Conservation (phyloP, 2,329 filamentous ascomycete species). For the Cladosporium sp. region DNA sequence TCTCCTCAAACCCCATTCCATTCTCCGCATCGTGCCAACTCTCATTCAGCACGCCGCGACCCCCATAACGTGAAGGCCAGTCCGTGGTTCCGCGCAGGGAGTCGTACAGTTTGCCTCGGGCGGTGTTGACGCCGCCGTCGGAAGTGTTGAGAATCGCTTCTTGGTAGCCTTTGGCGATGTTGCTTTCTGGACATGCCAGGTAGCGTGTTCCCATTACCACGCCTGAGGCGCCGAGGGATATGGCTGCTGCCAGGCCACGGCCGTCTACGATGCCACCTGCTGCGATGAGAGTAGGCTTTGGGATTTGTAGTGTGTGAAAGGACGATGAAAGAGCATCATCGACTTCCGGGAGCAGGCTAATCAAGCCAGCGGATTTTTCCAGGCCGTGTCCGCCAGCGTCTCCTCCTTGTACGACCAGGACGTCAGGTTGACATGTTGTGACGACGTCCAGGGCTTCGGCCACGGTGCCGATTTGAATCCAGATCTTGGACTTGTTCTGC, state of each 20-base stretch:
- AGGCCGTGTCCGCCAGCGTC: slow-evolving; percentile 64
- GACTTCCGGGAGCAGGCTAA: slow-evolving; percentile 56
- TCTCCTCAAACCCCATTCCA: slow-evolving; percentile 41
- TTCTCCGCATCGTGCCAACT: slow-evolving; percentile 41
- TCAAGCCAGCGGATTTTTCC: slow-evolving; percentile 48
- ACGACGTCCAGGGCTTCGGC: slow-evolving; percentile 49
- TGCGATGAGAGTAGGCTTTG: slow-evolving; percentile 43
- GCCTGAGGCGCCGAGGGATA: slow-evolving; percentile 50
- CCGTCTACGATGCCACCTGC: slow-evolving; percentile 58
- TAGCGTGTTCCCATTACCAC: slow-evolving; percentile 61
- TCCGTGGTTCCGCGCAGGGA: slow-evolving; percentile 50
- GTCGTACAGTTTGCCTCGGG: slow-evolving; percentile 49
- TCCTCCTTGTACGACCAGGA: slow-evolving; percentile 57
- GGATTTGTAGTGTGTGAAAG: slow-evolving; percentile 13
- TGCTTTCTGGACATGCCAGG: slow-evolving; percentile 48
- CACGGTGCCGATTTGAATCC: slow-evolving; percentile 60
- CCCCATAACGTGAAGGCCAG: slow-evolving; percentile 57
- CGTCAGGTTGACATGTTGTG: slow-evolving; percentile 48
- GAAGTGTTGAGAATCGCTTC: slow-evolving; percentile 41
- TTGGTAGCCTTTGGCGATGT: slow-evolving; percentile 44
- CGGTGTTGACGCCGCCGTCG: slow-evolving; percentile 50
- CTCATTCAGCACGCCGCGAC: slow-evolving; percentile 53
- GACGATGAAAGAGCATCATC: slow-evolving; percentile 39
- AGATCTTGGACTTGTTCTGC: slow-evolving; percentile 42
- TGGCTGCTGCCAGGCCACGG: slow-evolving; percentile 51